Base-by-base conservation (phyloP, 106 monocot species). In the Cymbidium sinense region DNA sequence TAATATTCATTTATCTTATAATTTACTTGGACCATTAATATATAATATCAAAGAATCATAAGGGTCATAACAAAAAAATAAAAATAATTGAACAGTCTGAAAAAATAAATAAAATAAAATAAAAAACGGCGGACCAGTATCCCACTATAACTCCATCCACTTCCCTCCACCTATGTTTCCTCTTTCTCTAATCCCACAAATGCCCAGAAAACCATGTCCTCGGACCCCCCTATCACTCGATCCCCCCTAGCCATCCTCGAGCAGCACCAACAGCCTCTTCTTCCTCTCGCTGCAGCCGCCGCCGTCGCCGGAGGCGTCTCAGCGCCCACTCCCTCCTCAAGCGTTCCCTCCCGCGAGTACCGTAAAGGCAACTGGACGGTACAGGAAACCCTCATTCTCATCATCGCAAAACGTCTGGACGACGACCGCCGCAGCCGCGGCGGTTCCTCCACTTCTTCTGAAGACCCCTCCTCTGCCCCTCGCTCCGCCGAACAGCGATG, bases 361-460 rank as follows among this genome's bases (percentile, higher is more conserved):
- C 82, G 93, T 33, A 96, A 93, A 78, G 96, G 96, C 50, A 96
- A 96, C 88, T 96, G 96, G 96, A 93, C 96, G 61, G 79, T 89
- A 34, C 87, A 93, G 23, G 96, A 96, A 81, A 96, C 96, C 44
- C 87, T 96, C 21, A 84, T 91, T 80, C 87, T 96, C 55, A 91
- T 96, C 82, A 84, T 86, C 81, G 96, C 96, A 67, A 96, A 96
- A 80, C 84, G 89, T 64, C 91, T 89, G 69, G 96, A 93, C 83
- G 91, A 96, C 80, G 96, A 96, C 70, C 85, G 92, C 35, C 82
- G 88, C 33, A 65, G 75, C 34, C 31, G 62, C 20, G 13, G 47
- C 61, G 61, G 25, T 2, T 3, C 67, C 4, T 34, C 75, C 0
- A 2, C 50, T 69, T 9, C 58, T 29, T 3, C 34, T 12, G 54